A percentile compares a stretch with the other conserved stretches of the same genome.
phyloP scores from a whole-genome alignment of 2,329 filamentous ascomycete genomes.

The Blastomyces silverae region DNA sequence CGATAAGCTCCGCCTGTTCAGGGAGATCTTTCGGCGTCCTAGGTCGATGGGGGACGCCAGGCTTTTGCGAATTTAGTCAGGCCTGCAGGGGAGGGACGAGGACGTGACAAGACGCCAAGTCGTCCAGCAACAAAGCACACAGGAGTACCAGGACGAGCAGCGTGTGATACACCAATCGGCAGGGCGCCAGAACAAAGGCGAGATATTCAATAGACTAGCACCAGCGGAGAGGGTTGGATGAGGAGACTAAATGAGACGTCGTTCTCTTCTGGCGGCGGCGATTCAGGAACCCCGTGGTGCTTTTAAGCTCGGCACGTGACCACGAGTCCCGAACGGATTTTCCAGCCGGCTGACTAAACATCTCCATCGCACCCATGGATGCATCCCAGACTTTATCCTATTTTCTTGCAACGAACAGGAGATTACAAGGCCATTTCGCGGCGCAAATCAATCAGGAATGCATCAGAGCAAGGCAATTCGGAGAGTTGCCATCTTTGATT shows the following conservation, averaged over 20 bases:
- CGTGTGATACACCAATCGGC: constrained; percentile 2
- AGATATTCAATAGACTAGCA: background rate
- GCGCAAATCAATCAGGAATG: background rate
- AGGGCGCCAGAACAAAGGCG: background rate
- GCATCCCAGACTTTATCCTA: background rate
- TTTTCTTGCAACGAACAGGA: background rate
- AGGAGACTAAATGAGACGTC: background rate
- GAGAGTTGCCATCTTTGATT: background rate
- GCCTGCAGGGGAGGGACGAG: constrained; percentile 2
- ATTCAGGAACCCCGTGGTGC: constrained; percentile 8
- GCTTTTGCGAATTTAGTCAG: constrained; percentile 14
- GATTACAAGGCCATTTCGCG: background rate
- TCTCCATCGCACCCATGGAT: background rate
- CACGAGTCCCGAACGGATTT: background rate
- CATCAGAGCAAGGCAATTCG: background rate
- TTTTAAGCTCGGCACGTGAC: constrained; percentile 12
- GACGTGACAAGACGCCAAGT: constrained; percentile 12
- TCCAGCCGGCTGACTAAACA: constrained; percentile 8
- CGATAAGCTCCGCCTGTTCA: constrained; percentile 3
- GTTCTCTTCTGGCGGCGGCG: constrained; percentile 12
- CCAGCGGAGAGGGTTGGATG: background rate
- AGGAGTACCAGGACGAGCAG: constrained; percentile 1
- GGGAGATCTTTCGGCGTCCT: background rate
- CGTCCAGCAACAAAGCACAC: constrained; percentile 10
- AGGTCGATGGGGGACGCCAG: constrained; percentile 10